A percentile compares a stretch with the other conserved stretches of the same genome.
Conservation (phyloP, 345 rosid genomes). For the Populus euphratica region DNA sequence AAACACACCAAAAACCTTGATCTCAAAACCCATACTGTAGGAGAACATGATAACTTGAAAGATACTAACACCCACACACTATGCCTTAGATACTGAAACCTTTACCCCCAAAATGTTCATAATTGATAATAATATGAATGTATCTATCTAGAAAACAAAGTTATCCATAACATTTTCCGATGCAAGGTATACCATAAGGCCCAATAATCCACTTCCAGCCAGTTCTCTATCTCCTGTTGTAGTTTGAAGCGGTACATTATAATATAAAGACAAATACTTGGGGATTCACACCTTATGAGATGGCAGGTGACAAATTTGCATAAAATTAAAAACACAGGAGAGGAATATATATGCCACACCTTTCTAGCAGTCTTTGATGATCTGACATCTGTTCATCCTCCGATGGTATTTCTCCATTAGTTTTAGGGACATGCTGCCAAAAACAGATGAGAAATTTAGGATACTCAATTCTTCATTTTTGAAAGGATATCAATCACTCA, state of each 20-base stretch:
- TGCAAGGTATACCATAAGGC: neutral
- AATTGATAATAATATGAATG: neutral
- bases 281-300: neutral
- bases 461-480: neutral
- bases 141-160: neutral
- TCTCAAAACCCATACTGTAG: neutral
- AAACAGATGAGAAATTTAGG: slow-evolving; percentile 4
- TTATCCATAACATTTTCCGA: neutral
- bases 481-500: neutral
- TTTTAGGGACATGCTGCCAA: slow-evolving; percentile 62
- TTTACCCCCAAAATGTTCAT: neutral
- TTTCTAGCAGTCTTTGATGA: slow-evolving; percentile 65
- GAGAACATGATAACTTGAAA: neutral
- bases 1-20: neutral
- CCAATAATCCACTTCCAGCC: neutral
- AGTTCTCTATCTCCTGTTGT: neutral
- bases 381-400: slow-evolving; percentile 57
- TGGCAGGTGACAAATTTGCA: neutral
- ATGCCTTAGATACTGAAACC: neutral
- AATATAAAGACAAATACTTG: neutral
- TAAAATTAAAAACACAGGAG: neutral
- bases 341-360: slow-evolving; percentile 23
- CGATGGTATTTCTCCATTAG: slow-evolving; percentile 56
- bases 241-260: neutral
- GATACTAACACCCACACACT: neutral